Conservation (phyloP, 2,329 filamentous ascomycete species). For the Ophiostoma ulmi region DNA sequence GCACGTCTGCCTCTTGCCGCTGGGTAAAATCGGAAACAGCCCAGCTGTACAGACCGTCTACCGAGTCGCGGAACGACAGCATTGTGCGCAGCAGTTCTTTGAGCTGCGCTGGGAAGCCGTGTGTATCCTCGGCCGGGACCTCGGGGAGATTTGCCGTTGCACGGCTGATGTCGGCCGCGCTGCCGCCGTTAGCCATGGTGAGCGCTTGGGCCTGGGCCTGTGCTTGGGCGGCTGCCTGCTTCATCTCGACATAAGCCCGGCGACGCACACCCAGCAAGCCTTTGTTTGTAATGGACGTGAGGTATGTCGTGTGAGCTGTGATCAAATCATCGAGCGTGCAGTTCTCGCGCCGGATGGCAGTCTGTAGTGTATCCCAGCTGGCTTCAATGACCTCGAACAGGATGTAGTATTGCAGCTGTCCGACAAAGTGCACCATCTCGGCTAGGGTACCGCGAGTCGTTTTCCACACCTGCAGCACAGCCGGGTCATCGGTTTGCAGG, state of each 20-base stretch:
- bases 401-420: constrained; percentile 97
- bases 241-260: constrained; percentile 37
- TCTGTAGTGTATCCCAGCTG: constrained; percentile 86
- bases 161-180: constrained; percentile 30
- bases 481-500: constrained; percentile 64
- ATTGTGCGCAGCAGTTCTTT: constrained; percentile 90
- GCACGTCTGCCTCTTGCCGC: constrained; percentile 71
- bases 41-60: constrained; percentile 92
- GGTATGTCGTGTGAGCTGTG: constrained; percentile 80
- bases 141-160: constrained; percentile 32
- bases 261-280: constrained; percentile 75
- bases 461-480: constrained; percentile 79
- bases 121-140: constrained; percentile 56
- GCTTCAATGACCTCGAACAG: constrained; percentile 97
- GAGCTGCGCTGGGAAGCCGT: constrained; percentile 81
- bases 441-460: constrained; percentile 79
- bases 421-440: constrained; percentile 98
- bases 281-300: constrained; percentile 92
- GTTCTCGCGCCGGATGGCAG: constrained; percentile 70
- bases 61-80: constrained; percentile 86
- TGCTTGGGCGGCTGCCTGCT: constrained; percentile 33
- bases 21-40: constrained; percentile 90
- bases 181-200: constrained; percentile 44
- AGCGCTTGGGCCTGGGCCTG: constrained; percentile 50
- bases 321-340: constrained; percentile 95